Evolutionary conservation across 225 moss, liverwort and hornwort species (phyloP), one percentile per base, ranked within the genome.

Genomic region (Rhytidiadelphus loreus): DNA sequence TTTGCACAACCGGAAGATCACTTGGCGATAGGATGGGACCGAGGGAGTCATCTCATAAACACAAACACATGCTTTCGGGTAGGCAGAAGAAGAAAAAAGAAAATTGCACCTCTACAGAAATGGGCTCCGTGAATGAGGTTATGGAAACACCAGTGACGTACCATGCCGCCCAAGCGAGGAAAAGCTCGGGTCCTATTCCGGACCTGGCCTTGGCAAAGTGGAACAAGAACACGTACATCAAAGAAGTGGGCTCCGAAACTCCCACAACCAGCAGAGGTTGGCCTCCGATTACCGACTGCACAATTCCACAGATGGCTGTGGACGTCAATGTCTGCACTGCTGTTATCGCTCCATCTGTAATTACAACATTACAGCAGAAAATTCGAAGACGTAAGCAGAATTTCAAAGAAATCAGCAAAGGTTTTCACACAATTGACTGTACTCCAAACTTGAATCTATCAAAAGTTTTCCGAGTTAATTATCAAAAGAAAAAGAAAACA

Each of bases 161-260:
- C 97, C 97, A 98, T 37, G 96, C 94, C 65, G 95, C 89, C 96
- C 96, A 98, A 20, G 96, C 92, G n/a, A 96, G 90, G n/a, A 95
- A 96, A 46, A 98, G 94, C 33, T 88, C 56, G 2, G 91, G 74
- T 62, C 96, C 95, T 28, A 98, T 8, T 35, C 84, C 87, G 9
- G 86, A 28, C 93, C 92, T 83, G 77, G 60, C 79, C 81, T 95
- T 95, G 46, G 83, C 93, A 35, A 91, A 98, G 44, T 87, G 94
- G 81, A 93, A 96, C 96, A 98, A 89, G 78, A 93, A 98, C 33
- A 90, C 95, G 82, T 94, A 98, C 92, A 98, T 93, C 80, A 96
- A 71, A 24, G 96, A 93, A 26, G 96, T 98, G 46, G 97, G 97
- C 89, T 98, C 96, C 11, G 96, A 96, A 7, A 98, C 93, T 35